phyloP scores from a whole-genome alignment of 163 green algal species.

The Chlorella variabilis region DNA sequence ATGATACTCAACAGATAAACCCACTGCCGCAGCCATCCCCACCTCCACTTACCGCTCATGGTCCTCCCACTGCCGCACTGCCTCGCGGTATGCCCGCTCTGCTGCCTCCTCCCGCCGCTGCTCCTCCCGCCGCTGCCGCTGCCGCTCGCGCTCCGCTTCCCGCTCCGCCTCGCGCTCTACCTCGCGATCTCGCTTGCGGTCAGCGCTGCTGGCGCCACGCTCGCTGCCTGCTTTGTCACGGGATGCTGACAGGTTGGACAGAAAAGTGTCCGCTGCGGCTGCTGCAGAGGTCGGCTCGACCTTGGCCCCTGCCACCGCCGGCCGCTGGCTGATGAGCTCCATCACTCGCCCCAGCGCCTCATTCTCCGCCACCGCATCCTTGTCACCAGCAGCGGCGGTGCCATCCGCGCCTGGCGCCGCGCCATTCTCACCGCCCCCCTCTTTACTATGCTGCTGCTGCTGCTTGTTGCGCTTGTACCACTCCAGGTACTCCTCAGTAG shows the following conservation, averaged over 20 bases:
- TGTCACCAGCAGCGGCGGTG: neutral
- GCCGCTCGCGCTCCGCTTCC: constrained; percentile 48
- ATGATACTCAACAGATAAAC: neutral
- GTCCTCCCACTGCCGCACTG: constrained; percentile 66
- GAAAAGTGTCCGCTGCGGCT: constrained; percentile 34
- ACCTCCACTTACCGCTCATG: constrained; percentile 62
- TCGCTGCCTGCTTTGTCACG: neutral
- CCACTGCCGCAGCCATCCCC: neutral
- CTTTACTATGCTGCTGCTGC: constrained; percentile 23
- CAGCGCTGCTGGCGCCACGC: neutral
- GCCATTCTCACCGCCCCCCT: constrained; percentile 1
- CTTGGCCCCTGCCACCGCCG: neutral
- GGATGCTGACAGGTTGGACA: constrained; percentile 11
- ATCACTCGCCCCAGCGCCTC: constrained; percentile 28
- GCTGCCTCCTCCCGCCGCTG: constrained; percentile 38
- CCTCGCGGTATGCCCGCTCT: constrained; percentile 55
- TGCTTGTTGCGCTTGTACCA: constrained; percentile 37
- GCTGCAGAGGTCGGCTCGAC: constrained; percentile 4
- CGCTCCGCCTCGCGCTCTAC: constrained; percentile 50
- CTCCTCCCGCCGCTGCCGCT: constrained; percentile 51
- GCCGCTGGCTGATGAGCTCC: constrained; percentile 33
- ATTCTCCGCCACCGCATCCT: neutral
- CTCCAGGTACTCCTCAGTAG: constrained; percentile 57
- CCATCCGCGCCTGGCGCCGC: neutral
- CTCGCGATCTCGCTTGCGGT: constrained; percentile 35